Percentiles rank a stretch among this genome's conserved stretches.
Evolutionary conservation across 2,329 filamentous ascomycete species (phyloP).

Genomic region (Aspergillus fischeri): DNA sequence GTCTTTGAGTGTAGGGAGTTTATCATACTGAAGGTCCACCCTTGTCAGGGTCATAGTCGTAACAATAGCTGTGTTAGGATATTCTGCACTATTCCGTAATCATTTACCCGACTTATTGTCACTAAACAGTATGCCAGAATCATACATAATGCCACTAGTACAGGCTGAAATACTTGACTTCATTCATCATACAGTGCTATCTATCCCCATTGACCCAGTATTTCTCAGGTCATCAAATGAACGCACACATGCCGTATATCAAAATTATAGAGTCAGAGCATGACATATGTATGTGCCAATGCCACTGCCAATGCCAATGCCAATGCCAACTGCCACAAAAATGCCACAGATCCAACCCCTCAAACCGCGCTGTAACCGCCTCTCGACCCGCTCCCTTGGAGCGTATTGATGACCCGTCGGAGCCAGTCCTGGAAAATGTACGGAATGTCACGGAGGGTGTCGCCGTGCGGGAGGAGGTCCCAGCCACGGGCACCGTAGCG

Average conservation of each 20-base stretch:
- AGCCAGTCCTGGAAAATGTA: slow-evolving; percentile 89
- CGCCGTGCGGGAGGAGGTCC: slow-evolving; percentile 89
- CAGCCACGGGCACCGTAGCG: slow-evolving; percentile 91
- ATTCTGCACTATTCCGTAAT: neutral
- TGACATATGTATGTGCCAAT: too few species aligned
- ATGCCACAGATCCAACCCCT: slow-evolving; percentile 13
- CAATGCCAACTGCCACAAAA: neutral
- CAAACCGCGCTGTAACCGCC: slow-evolving; percentile 94
- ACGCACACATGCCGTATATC: neutral
- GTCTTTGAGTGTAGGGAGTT: slow-evolving; percentile 11
- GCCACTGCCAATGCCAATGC: too few species aligned
- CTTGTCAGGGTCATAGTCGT: too few species aligned
- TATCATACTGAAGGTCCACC: neutral
- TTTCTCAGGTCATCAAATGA: neutral
- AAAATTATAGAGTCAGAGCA: neutral
- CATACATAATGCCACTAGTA: too few species aligned
- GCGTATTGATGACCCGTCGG: slow-evolving; percentile 71
- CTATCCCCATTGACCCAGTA: neutral
- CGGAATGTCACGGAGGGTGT: slow-evolving; percentile 85
- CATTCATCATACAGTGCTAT: neutral
- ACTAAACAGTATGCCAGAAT: too few species aligned
- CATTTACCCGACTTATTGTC: too few species aligned
- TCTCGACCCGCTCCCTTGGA: slow-evolving; percentile 77
- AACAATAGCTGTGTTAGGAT: neutral
- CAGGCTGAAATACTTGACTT: neutral